These are phyloP conservation scores for Myriosclerotinia scirpicola DNA, from an alignment of 2,329 filamentous ascomycete species.

Conservation along the genomic window DNA sequence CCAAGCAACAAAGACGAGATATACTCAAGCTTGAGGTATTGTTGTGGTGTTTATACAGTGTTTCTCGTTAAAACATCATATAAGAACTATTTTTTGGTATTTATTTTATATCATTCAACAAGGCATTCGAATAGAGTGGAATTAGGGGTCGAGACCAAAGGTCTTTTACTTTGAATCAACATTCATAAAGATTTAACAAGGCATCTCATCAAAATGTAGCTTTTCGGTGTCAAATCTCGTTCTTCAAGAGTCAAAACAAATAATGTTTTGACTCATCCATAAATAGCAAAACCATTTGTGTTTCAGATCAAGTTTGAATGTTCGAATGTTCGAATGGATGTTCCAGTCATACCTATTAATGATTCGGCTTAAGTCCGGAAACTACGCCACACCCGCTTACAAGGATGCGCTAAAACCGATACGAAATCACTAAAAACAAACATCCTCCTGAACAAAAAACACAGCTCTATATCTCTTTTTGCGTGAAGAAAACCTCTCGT, in stretches of 20 bases:
- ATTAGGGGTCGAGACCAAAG: too few relatives aligned
- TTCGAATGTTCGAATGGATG: too few relatives aligned
- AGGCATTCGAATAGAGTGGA: too few relatives aligned
- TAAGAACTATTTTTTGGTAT: background rate
- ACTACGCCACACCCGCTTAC: slow-evolving; percentile 3
- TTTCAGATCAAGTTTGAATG: slow-evolving; percentile 1
- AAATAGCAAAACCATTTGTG: background rate
- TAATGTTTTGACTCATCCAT: background rate
- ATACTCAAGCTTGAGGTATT: background rate
- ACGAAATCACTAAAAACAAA: background rate
- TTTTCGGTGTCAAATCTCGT: too few relatives aligned
- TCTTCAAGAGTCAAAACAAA: background rate
- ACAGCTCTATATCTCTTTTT: background rate
- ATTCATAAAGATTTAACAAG: background rate
- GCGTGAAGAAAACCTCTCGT: background rate
- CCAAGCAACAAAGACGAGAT: too few relatives aligned
- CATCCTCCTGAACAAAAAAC: background rate
- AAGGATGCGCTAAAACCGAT: slow-evolving; percentile 8
- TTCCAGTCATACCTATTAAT: background rate
- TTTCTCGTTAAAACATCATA: too few relatives aligned
- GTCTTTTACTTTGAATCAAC: too few relatives aligned
- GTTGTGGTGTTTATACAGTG: background rate
- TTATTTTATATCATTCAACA: too few relatives aligned
- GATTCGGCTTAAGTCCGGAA: slow-evolving; percentile 12
- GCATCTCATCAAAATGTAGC: too few relatives aligned